These are phyloP conservation scores for Termitomyces titanicus DNA, from an alignment of 768 basidiomycete species.

Conservation along the genomic window DNA sequence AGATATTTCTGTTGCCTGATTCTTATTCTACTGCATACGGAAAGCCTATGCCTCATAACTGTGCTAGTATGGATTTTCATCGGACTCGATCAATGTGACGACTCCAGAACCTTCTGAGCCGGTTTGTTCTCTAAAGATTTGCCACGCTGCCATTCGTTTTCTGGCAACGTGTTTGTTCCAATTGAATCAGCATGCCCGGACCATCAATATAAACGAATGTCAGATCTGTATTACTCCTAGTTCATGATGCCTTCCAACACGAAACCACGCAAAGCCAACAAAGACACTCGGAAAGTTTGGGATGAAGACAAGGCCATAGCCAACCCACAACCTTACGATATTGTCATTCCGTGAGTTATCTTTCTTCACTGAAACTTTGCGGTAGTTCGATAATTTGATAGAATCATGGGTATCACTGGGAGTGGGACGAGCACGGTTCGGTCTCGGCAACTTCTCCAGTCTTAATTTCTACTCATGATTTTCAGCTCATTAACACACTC, in stretches of 20 bases:
- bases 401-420: conserved; percentile 13
- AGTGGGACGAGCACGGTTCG: conserved; percentile 14
- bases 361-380: neutral
- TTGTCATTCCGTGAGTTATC: conserved; percentile 13
- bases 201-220: conserved; percentile 1
- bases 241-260: conserved; percentile 3
- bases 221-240: neutral
- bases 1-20: too few relatives aligned
- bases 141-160: neutral
- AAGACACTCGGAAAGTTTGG: conserved; percentile 2
- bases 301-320: conserved; percentile 1
- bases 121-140: neutral
- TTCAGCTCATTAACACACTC: conserved; percentile 12
- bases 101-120: neutral
- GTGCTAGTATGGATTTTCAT: neutral
- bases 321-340: conserved; percentile 12
- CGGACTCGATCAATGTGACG: neutral
- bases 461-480: neutral
- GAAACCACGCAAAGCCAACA: conserved; percentile 1
- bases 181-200: neutral
- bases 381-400: neutral
- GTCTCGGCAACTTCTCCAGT: neutral
- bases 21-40: too few relatives aligned
- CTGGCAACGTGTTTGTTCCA: neutral
- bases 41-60: neutral